Percentiles rank a stretch among this genome's conserved stretches.
phyloP scores from a whole-genome alignment of 2,329 filamentous ascomycete species.

The Claviceps humidiphila region DNA sequence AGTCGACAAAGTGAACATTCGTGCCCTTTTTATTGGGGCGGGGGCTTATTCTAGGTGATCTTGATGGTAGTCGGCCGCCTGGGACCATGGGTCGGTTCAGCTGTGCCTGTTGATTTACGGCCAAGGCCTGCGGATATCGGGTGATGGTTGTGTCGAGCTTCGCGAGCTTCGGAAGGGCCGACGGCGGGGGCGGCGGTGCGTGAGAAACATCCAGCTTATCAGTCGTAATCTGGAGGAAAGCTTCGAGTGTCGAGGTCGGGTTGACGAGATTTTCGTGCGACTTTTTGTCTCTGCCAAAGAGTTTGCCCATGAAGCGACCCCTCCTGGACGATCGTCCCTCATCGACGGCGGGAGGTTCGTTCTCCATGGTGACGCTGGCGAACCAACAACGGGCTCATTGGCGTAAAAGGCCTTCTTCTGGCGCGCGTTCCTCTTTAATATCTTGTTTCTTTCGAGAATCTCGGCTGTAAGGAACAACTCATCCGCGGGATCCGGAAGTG shows the following conservation, averaged over 20 bases:
- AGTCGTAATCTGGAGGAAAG: conserved; percentile 43
- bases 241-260: conserved; percentile 37
- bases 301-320: conserved; percentile 49
- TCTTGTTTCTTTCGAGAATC: not conserved
- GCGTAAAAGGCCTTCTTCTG: conserved; percentile 6
- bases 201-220: conserved; percentile 43
- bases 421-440: not conserved
- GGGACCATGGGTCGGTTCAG: conserved; percentile 29
- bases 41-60: conserved; percentile 31
- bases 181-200: conserved; percentile 29
- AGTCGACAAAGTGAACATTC: conserved; percentile 60
- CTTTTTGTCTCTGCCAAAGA: conserved; percentile 36
- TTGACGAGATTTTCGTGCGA: conserved; percentile 21
- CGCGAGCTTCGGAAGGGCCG: conserved; percentile 35
- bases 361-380: conserved; percentile 27
- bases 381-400: conserved; percentile 17
- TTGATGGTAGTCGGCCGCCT: conserved; percentile 25
- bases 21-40: conserved; percentile 50
- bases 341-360: conserved; percentile 26
- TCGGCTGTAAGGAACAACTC: not conserved
- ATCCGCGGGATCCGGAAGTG: conserved; percentile 1
- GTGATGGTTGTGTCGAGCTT: conserved; percentile 43
- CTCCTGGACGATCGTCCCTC: conserved; percentile 31
- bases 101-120: conserved; percentile 29
- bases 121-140: conserved; percentile 41